These are phyloP conservation scores for Bassia scoparia DNA, from an alignment of 148 eudicot species.

Conservation along the genomic window DNA sequence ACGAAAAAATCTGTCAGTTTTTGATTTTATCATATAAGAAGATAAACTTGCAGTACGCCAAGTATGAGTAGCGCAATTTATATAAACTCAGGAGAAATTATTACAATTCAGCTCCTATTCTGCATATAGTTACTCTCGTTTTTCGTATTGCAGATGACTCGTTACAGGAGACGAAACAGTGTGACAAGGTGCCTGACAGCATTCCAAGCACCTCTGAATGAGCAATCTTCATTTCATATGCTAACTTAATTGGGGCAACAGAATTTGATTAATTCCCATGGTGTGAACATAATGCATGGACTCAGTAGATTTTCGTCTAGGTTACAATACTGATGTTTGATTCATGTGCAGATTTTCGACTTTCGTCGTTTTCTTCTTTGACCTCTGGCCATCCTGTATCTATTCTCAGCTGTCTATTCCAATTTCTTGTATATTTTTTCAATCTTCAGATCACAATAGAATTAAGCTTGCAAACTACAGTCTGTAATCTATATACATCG, in stretches of 20 bases:
- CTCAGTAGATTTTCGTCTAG: neutral
- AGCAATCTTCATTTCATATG: constrained; percentile 2
- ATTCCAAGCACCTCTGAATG: constrained; percentile 5
- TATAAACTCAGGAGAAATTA: neutral
- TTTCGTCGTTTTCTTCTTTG: neutral
- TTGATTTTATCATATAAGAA: no score
- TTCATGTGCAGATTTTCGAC: constrained; percentile 19
- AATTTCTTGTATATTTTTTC: neutral
- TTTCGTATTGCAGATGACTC: constrained; percentile 28
- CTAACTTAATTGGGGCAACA: neutral
- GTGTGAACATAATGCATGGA: constrained; percentile 1
- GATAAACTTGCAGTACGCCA: no score
- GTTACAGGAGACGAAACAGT: constrained; percentile 22
- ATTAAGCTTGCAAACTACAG: neutral
- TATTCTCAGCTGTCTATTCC: neutral
- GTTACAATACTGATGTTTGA: constrained; percentile 13
- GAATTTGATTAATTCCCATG: neutral
- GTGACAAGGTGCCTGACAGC: neutral
- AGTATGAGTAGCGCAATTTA: no score
- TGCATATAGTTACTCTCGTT: neutral
- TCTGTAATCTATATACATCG: neutral
- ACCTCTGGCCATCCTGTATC: neutral
- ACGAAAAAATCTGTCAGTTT: no score
- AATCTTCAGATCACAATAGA: neutral
- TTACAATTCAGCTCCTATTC: neutral